phyloP scores from a whole-genome alignment of 2,329 filamentous ascomycete species.

The Fusarium humuli region DNA sequence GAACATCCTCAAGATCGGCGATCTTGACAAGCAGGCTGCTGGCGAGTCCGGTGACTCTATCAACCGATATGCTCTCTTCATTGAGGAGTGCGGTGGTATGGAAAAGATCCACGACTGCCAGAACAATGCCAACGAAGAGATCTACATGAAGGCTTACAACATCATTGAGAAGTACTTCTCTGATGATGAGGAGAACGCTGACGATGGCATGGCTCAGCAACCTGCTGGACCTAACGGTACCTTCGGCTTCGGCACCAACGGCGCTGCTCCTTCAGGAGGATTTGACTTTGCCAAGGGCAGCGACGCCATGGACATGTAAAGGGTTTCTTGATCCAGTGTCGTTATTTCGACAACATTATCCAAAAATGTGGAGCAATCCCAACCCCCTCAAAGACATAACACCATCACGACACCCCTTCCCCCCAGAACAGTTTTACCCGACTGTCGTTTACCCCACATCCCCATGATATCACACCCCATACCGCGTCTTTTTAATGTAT shows the following conservation, averaged over 20 bases:
- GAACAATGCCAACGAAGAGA: conserved; percentile 99
- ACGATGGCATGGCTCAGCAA: conserved; percentile 77
- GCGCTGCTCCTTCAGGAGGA: conserved; percentile 74
- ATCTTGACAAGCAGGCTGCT: conserved; percentile 94
- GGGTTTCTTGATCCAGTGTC: conserved; percentile 4
- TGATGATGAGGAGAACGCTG: conserved; percentile 94
- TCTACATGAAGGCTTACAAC: conserved; percentile 99
- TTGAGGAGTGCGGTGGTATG: conserved; percentile 98
- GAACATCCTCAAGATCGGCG: conserved; percentile 99
- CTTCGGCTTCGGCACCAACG: conserved; percentile 81
- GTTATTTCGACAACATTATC: conserved; percentile 26
- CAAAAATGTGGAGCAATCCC: conserved; percentile 35
- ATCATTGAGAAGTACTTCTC: conserved; percentile 99
- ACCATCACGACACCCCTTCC: conserved; percentile 41
- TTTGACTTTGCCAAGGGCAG: conserved; percentile 91
- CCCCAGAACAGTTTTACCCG: conserved; percentile 42
- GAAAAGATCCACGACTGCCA: conserved; percentile 99
- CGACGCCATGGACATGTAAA: conserved; percentile 75
- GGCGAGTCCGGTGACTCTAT: conserved; percentile 81
- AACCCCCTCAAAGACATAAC: conserved; percentile 39
- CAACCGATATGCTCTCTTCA: conserved; percentile 97
- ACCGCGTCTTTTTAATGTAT: conserved; percentile 52
- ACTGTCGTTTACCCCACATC: conserved; percentile 42
- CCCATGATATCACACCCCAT: conserved; percentile 50
- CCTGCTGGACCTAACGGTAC: conserved; percentile 75